These are phyloP conservation scores for Pyrus communis DNA, from an alignment of 306 rosid species.

Conservation along the genomic window DNA sequence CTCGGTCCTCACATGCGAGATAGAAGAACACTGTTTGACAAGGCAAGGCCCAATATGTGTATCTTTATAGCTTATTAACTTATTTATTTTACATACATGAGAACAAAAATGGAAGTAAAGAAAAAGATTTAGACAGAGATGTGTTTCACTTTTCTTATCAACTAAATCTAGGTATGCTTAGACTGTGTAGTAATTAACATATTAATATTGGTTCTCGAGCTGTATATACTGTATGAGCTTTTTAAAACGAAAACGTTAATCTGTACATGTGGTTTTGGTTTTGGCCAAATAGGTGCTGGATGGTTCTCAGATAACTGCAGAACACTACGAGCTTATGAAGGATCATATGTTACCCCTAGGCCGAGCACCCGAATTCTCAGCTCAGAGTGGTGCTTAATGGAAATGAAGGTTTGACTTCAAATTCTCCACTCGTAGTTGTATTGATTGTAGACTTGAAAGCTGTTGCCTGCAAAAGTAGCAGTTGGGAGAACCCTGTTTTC, in stretches of 20 bases:
- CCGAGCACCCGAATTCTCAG: constrained; percentile 61
- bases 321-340: constrained; percentile 71
- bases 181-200: not conserved
- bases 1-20: constrained; percentile 51
- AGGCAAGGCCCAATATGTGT: constrained; percentile 34
- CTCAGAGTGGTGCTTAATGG: constrained; percentile 66
- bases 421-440: not conserved
- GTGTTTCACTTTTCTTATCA: not conserved
- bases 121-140: not conserved
- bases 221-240: not conserved
- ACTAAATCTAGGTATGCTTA: not conserved
- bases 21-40: constrained; percentile 53
- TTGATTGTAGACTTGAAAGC: not conserved
- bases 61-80: not conserved
- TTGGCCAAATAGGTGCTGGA: constrained; percentile 57
- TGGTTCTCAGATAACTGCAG: constrained; percentile 51
- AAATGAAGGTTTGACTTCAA: not conserved
- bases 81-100: not conserved
- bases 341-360: constrained; percentile 79
- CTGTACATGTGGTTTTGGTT: constrained; percentile 16
- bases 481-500: not conserved
- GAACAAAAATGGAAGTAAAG: not conserved
- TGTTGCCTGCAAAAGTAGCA: not conserved
- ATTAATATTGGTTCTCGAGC: not conserved
- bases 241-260: not conserved